Conservation (phyloP, 2,329 filamentous ascomycete species). For the Fusarium luffae region DNA sequence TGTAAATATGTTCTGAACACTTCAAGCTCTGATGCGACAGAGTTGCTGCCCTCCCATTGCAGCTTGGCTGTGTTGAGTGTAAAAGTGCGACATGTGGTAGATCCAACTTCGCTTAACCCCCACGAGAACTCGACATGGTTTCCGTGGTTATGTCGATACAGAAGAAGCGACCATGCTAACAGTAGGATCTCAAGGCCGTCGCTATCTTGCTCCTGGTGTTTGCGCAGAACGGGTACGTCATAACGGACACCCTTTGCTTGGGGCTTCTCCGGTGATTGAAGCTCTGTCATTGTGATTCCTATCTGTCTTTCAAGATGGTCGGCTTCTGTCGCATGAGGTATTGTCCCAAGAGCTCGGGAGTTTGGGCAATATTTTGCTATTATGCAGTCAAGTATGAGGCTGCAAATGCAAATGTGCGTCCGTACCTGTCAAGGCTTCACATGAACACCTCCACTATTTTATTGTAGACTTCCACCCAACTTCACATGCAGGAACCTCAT, state of each 20-base stretch:
- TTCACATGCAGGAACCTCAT: slow-evolving; percentile 33
- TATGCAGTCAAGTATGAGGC: slow-evolving; percentile 8
- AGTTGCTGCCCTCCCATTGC: slow-evolving; percentile 32
- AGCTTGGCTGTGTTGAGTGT: slow-evolving; percentile 40
- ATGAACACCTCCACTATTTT: slow-evolving; percentile 39
- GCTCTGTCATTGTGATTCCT: slow-evolving; percentile 25
- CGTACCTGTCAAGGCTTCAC: slow-evolving; percentile 12
- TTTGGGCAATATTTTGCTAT: neutral
- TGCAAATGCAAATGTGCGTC: slow-evolving; percentile 13
- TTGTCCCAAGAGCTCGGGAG: neutral
- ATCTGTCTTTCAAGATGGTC: neutral
- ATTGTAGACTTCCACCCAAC: slow-evolving; percentile 8
- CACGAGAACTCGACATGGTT: slow-evolving; percentile 41
- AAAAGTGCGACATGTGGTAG: slow-evolving; percentile 27
- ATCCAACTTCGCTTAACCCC: slow-evolving; percentile 32
- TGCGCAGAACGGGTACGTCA: slow-evolving; percentile 36
- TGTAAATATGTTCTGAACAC: slow-evolving; percentile 28
- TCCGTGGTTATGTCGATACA: slow-evolving; percentile 41
- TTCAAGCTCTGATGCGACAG: slow-evolving; percentile 33
- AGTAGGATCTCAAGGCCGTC: slow-evolving; percentile 34
- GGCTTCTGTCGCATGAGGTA: neutral
- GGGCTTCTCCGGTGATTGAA: slow-evolving; percentile 13
- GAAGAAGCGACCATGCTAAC: slow-evolving; percentile 41
- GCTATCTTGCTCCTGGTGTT: slow-evolving; percentile 18
- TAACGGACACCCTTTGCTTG: slow-evolving; percentile 30